A percentile compares a stretch with the other conserved stretches of the same genome.
Evolutionary conservation across 176 grass and related monocot genomes (phyloP).

Genomic region (Ananas comosus): DNA sequence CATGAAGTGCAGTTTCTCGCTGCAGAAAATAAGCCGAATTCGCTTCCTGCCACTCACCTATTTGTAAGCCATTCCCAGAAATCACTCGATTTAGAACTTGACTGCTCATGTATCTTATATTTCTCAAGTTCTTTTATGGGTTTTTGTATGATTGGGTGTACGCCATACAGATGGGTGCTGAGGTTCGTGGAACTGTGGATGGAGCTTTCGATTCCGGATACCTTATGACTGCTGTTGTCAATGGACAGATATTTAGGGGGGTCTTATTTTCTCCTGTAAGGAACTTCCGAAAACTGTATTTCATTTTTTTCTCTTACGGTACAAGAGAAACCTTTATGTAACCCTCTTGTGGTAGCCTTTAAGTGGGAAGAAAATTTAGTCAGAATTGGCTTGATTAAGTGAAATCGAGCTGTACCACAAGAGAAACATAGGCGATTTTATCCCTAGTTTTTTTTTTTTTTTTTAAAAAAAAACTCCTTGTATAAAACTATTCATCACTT

Average conservation of each 20-base stretch:
- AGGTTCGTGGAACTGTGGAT: conserved; percentile 72
- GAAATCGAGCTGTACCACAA: too few relatives aligned
- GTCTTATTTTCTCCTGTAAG: conserved; percentile 90
- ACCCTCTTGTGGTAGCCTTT: too few relatives aligned
- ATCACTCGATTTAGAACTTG: not conserved
- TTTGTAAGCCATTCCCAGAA: conserved; percentile 27
- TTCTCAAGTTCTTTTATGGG: too few relatives aligned
- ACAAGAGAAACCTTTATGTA: not conserved
- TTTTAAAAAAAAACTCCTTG: too few relatives aligned
- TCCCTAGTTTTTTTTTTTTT: too few relatives aligned
- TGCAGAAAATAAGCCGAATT: conserved; percentile 38
- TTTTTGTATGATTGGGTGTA: not conserved
- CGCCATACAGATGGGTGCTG: conserved; percentile 58
- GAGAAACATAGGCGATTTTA: too few relatives aligned
- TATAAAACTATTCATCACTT: not conserved
- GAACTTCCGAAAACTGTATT: not conserved
- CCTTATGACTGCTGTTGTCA: conserved; percentile 81
- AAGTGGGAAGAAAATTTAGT: too few relatives aligned
- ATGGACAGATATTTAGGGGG: conserved; percentile 81
- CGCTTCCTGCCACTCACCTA: conserved; percentile 28
- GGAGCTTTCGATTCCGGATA: conserved; percentile 93
- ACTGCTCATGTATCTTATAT: not conserved
- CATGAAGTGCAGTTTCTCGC: conserved; percentile 56
- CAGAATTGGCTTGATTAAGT: too few relatives aligned
- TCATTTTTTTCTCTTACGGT: not conserved